Evolutionary conservation across 78 protist species (phyloP).

Genomic region (Paratrimastix pyriformis): DNA sequence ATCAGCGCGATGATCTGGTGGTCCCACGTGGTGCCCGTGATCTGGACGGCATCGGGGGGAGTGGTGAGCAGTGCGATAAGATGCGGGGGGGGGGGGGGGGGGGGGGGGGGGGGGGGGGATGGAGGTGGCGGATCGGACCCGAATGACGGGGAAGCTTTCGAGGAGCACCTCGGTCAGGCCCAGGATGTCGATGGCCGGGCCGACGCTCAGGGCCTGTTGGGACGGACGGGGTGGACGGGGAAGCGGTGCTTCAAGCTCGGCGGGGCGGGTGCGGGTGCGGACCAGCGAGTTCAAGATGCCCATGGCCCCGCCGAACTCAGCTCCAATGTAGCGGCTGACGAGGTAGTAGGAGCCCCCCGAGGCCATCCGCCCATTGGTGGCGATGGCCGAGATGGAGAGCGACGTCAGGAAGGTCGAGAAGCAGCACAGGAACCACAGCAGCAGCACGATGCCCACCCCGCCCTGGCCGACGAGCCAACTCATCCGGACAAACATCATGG

Average conservation of each 20-base stretch:
- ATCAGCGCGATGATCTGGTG: too few relatives aligned
- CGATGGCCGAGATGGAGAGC: conserved; percentile 37
- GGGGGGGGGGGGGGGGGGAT: background rate
- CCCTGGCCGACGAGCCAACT: too few relatives aligned
- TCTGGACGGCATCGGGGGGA: background rate
- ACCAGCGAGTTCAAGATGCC: conserved; percentile 4
- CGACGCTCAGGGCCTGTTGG: background rate
- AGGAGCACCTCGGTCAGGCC: conserved; percentile 17
- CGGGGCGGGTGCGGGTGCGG: background rate
- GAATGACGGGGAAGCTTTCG: background rate
- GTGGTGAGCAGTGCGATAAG: too few relatives aligned
- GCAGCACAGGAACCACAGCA: too few relatives aligned
- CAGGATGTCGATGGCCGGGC: background rate
- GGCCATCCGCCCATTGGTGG: conserved; percentile 25
- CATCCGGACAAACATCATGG: too few relatives aligned
- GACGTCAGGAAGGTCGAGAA: conserved; percentile 28
- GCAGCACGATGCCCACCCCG: too few relatives aligned
- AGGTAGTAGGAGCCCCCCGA: conserved; percentile 23
- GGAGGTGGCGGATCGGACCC: background rate
- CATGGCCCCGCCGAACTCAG: conserved; percentile 9
- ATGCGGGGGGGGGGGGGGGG: too few relatives aligned
- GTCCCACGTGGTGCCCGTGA: background rate
- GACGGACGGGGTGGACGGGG: background rate
- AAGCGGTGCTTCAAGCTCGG: too few relatives aligned
- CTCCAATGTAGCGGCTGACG: conserved; percentile 13